Percentiles rank a stretch among this genome's conserved stretches.
Conservation (phyloP, 345 rosid species). For the Citrus cavaleriei region DNA sequence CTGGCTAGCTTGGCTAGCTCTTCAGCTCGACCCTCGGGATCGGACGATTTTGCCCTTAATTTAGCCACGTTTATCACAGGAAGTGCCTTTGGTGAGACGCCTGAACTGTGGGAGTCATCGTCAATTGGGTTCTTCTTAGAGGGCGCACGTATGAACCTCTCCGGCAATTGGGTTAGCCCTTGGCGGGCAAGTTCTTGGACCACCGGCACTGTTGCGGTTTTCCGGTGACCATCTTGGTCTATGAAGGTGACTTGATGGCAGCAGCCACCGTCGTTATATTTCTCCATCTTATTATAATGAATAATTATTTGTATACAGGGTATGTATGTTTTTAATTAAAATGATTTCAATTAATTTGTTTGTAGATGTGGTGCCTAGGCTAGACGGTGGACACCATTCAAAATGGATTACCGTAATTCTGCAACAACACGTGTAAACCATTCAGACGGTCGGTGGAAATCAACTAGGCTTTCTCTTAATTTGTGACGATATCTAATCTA, state of each 20-base stretch:
- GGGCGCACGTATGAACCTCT: neutral
- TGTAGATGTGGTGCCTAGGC: no score
- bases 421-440: no score
- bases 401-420: no score
- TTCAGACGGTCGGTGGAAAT: no score
- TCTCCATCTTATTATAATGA: neutral
- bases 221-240: neutral
- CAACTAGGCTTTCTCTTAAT: no score
- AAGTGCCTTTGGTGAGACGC: neutral
- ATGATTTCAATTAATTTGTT: no score
- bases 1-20: constrained; percentile 19
- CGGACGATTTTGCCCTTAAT: neutral
- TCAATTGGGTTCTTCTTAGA: neutral
- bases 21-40: neutral
- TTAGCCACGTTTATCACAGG: neutral
- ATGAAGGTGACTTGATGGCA: constrained; percentile 5
- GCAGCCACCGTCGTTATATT: neutral
- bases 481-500: no score
- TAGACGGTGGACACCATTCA: no score
- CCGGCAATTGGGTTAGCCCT: neutral
- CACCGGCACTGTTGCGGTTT: constrained; percentile 10
- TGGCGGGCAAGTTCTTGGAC: constrained; percentile 16
- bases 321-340: no score
- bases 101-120: neutral
- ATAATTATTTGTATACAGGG: no score